Conservation (phyloP, 495 filamentous ascomycete species). For the Barbatosphaeria neglecta region DNA sequence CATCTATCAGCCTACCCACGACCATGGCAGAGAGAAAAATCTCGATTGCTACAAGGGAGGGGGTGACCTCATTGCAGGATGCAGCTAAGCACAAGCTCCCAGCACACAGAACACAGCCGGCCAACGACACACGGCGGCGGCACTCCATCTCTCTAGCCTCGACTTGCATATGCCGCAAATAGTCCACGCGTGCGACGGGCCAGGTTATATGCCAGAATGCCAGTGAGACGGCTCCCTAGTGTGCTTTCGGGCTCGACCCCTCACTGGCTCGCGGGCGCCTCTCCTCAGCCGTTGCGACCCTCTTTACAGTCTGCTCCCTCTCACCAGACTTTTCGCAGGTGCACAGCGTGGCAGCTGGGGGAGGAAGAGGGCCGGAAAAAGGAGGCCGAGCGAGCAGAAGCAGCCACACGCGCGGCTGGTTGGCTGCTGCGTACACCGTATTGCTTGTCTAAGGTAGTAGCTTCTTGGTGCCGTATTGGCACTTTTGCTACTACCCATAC, state of each 20-base stretch:
- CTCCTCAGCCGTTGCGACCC: neutral
- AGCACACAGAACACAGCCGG: neutral
- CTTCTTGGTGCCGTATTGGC: too few species aligned
- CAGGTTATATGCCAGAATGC: neutral
- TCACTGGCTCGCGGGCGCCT: conserved; percentile 1
- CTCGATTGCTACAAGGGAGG: neutral
- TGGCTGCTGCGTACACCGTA: too few species aligned
- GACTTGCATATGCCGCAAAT: neutral
- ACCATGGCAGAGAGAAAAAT: too few species aligned
- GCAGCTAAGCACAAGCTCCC: neutral
- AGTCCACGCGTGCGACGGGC: neutral
- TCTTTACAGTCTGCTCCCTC: too few species aligned
- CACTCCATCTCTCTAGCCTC: neutral
- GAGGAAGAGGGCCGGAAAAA: too few species aligned
- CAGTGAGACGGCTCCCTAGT: conserved; percentile 1
- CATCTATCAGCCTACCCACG: neutral
- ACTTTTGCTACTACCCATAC: neutral
- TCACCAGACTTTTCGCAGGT: neutral
- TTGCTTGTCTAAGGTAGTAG: too few species aligned
- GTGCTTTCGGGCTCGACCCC: neutral
- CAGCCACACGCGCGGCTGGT: neutral
- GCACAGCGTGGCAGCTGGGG: neutral
- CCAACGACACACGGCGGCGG: neutral
- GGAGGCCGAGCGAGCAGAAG: neutral
- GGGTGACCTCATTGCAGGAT: conserved; percentile 1